phyloP scores from a whole-genome alignment of 306 rosid genomes.

The Vicia villosa region DNA sequence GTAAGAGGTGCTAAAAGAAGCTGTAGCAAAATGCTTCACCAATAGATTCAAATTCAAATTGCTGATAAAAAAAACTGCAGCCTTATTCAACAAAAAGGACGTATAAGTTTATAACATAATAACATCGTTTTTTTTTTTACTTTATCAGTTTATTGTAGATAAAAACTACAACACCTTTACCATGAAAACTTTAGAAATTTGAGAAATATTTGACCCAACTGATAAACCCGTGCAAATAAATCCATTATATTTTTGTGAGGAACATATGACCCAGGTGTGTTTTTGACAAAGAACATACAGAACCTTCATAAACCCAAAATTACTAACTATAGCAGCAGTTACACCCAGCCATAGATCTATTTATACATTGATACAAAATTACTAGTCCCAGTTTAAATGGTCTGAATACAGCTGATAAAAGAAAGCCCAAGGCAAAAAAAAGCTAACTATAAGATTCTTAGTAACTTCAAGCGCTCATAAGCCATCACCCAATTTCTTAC shows the following conservation, averaged over 20 bases:
- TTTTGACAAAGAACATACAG: not conserved
- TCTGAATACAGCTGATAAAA: not conserved
- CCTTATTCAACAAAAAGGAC: not conserved
- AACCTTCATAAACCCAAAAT: not conserved
- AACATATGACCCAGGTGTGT: not conserved
- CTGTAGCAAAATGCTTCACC: not conserved
- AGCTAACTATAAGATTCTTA: conserved; percentile 10
- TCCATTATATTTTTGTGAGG: not conserved
- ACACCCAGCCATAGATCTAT: conserved; percentile 6
- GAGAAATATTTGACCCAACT: conserved; percentile 11
- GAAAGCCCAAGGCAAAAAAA: conserved; percentile 21
- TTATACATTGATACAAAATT: conserved; percentile 24
- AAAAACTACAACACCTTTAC: not conserved
- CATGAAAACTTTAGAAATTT: not conserved
- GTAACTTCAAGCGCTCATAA: not conserved
- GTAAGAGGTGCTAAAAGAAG: not conserved
- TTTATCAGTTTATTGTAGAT: conserved; percentile 2
- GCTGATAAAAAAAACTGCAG: not conserved
- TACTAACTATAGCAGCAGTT: not conserved
- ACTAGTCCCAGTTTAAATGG: conserved; percentile 1
- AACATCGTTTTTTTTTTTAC: not conserved
- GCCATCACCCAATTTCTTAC: conserved; percentile 20
- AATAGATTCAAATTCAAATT: not conserved
- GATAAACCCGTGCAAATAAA: conserved; percentile 6
- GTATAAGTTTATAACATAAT: not conserved